Evolutionary conservation across 2,329 filamentous ascomycete species (phyloP).

Genomic region (Tolypocladium sp.): DNA sequence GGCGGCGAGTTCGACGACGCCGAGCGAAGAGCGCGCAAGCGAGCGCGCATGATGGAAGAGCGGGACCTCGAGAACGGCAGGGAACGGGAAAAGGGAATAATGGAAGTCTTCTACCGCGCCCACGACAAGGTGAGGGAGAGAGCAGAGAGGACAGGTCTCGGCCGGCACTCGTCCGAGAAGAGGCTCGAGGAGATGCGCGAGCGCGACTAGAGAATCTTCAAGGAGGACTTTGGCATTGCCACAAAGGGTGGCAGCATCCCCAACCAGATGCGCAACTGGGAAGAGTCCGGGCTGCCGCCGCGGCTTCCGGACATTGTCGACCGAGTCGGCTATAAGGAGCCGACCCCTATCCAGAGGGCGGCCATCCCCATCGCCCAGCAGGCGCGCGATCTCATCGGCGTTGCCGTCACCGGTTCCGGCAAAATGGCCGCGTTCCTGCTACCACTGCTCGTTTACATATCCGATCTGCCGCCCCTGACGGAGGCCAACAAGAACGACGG

Average conservation of each 20-base stretch:
- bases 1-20: too few species aligned
- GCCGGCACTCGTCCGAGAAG: conserved; percentile 96
- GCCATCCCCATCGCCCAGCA: conserved; percentile 92
- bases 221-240: conserved; percentile 94
- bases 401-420: conserved; percentile 94
- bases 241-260: conserved; percentile 89
- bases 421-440: conserved; percentile 95
- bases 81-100: conserved; percentile 65
- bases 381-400: conserved; percentile 88
- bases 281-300: conserved; percentile 71
- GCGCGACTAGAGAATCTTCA: conserved; percentile 98
- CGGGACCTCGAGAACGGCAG: conserved; percentile 70
- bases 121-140: conserved; percentile 58
- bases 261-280: conserved; percentile 93
- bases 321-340: conserved; percentile 82
- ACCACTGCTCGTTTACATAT: conserved; percentile 92
- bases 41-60: conserved; percentile 62
- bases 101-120: conserved; percentile 71
- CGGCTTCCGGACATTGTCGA: conserved; percentile 74
- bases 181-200: conserved; percentile 90
- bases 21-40: conserved; percentile 45
- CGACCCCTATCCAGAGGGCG: conserved; percentile 83
- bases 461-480: conserved; percentile 77
- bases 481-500: conserved; percentile 87
- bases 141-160: conserved; percentile 63